Base-by-base conservation (phyloP, 176 grass and related monocot genomes). In the Poa annua region DNA sequence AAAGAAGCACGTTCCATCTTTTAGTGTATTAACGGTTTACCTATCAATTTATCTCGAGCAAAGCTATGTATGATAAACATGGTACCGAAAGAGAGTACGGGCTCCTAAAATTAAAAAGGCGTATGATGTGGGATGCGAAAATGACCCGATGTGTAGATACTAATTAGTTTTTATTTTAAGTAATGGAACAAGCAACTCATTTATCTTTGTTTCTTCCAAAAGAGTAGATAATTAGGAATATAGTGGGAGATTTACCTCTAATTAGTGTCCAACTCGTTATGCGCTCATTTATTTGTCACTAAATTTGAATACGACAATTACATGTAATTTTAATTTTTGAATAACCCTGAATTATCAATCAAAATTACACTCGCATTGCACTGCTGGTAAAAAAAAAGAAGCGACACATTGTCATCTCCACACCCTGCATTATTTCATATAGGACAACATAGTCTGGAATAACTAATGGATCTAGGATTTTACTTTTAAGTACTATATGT, bases 21-120 rank as follows among this genome's bases (percentile, higher is more conserved):
- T n/a, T 42, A 70, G 63, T 85, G 88, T 71, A 89, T 76, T 47
- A 47, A 45, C 44, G 3, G 14, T 33, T 44, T 25, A 6, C 44
- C 70, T 34, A 77, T 55, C 34, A 19, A 71, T 81, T 77, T 75
- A 29, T 51, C 29, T 29, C 29, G 11, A 51, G 44, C 33, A 50
- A 50, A 49, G 20, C 7, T 13, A 45, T 19, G 55, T 63, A 63
- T 17, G 69, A 5, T 49, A 36, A 74, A 74, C 11, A 62, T 32
- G 10, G 16, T 17, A 20, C 11, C 42, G 1, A 54, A 85, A 9
- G 7, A 71, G 53, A 42, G 77, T 11, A 21, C 3, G 8, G 54
- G 52, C 39, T 71, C 8, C 15, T 5, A 78, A 78, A 79, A 50
- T 25, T 9, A 63, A 54, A 60, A 29, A 38, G 13, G 42, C 6